Evolutionary conservation across 768 basidiomycete genomes (phyloP), one percentile per base, ranked within the genome.

Genomic region (Tricholoma matsutake): DNA sequence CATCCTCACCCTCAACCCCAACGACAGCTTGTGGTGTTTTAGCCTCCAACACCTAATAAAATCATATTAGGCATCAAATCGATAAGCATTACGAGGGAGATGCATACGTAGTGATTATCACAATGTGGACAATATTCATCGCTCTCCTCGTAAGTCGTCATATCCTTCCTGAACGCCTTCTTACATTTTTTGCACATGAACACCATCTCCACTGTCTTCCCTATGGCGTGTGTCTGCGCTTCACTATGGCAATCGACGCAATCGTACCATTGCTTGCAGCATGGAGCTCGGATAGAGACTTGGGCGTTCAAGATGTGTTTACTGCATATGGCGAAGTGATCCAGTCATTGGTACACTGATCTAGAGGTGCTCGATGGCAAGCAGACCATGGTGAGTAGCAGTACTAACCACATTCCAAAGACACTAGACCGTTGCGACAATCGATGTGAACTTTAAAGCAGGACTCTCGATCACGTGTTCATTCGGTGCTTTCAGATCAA

Each of bases 41-140:
- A 6, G 96, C 96, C 32, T 96, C 92, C 64, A 96, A 80, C 1
- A 98, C 90, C 95, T 98, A 69, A 25, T 13, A 34, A 31, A 3
- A 22, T 4, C 5, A 43, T 18, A 45, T 8, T 11, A 13, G 10
- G 35, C 35, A 14, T 25, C 13, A 58, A 56, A 18, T 39, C 13
- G 14, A 20, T 9, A n/a, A 18, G 1, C 7, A 18, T 43, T 18
- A 3, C 13, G 41, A 9, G 41, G 7, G 18, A 6, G 18, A 8
- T 3, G 18, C 41, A 43, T 10, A 96, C 97, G 72, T 96, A 99
- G 71, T 96, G 96, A 71, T 98, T 98, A 75, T 98, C 97, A 71
- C 97, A 98, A 74, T 97, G 91, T 0, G 96, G 97, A 71, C 97
- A 98, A 71, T 88, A 98, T 75, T 99, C 97, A 72, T 98, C 96